Conservation (phyloP, 805 yeast species). For the Pichia scutulata region DNA sequence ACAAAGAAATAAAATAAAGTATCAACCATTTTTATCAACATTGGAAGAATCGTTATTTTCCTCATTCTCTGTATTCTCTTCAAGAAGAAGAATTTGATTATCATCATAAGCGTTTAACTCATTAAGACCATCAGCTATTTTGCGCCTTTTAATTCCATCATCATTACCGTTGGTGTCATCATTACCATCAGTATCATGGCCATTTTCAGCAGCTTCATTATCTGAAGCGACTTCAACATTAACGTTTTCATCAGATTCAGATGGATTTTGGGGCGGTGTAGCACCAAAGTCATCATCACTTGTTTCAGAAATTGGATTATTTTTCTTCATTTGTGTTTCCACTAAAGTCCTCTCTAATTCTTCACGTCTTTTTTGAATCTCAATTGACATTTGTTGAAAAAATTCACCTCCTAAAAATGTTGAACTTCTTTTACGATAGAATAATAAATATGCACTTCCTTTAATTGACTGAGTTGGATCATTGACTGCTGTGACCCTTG, state of each 20-base stretch:
- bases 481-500: slow-evolving; percentile 51
- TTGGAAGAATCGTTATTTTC: background rate
- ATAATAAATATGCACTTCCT: slow-evolving; percentile 80
- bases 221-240: background rate
- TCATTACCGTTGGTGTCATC: background rate
- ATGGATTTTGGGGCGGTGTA: background rate
- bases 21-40: no score
- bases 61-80: background rate
- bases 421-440: slow-evolving; percentile 55
- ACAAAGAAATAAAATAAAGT: background rate
- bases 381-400: slow-evolving; percentile 33
- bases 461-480: slow-evolving; percentile 55
- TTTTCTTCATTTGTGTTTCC: slow-evolving; percentile 1
- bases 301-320: background rate
- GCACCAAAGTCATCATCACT: slow-evolving; percentile 4
- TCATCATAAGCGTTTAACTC: background rate
- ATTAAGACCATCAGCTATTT: background rate
- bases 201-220: background rate
- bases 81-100: background rate
- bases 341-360: slow-evolving; percentile 7
- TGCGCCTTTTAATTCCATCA: slow-evolving; percentile 11
- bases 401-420: slow-evolving; percentile 41
- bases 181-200: background rate
- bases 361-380: slow-evolving; percentile 27
- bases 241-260: background rate